phyloP scores from a whole-genome alignment of 139 green algal genomes.

The Nannochloris sp. region DNA sequence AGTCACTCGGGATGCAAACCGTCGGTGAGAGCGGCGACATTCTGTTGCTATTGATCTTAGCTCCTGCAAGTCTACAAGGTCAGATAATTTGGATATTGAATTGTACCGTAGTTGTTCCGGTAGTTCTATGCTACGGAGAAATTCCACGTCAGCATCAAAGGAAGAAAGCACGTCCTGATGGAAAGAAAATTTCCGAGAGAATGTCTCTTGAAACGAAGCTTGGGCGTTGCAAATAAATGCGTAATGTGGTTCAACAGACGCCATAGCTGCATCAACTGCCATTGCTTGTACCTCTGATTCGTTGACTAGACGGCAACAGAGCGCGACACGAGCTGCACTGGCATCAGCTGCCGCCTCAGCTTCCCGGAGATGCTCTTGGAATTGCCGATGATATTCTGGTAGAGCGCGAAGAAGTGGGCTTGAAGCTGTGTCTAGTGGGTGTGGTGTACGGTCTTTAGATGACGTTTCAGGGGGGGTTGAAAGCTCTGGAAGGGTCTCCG shows the following conservation, averaged over 20 bases:
- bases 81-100: constrained; percentile 25
- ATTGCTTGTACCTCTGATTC: constrained; percentile 77
- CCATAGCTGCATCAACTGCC: constrained; percentile 66
- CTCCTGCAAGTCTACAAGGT: constrained; percentile 53
- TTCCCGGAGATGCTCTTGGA: constrained; percentile 57
- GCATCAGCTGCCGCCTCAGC: constrained; percentile 17
- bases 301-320: constrained; percentile 41
- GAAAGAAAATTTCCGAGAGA: constrained; percentile 8
- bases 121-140: constrained; percentile 46
- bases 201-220: constrained; percentile 50
- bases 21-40: constrained; percentile 45
- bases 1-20: constrained; percentile 50
- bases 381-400: constrained; percentile 77
- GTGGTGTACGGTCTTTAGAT: constrained; percentile 18
- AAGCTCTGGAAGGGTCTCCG: constrained; percentile 35
- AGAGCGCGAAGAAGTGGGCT: constrained; percentile 69
- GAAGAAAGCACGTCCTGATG: constrained; percentile 47
- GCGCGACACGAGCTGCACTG: background rate
- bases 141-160: constrained; percentile 68
- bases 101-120: constrained; percentile 32
- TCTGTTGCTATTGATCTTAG: constrained; percentile 54
- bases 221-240: constrained; percentile 54
- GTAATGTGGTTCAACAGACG: constrained; percentile 89
- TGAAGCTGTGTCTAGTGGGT: constrained; percentile 54
- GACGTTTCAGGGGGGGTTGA: background rate